A percentile compares a stretch with the other conserved stretches of the same genome.
These are phyloP conservation scores for Reutealis trisperma DNA, from an alignment of 345 rosid genomes.

Conservation along the genomic window DNA sequence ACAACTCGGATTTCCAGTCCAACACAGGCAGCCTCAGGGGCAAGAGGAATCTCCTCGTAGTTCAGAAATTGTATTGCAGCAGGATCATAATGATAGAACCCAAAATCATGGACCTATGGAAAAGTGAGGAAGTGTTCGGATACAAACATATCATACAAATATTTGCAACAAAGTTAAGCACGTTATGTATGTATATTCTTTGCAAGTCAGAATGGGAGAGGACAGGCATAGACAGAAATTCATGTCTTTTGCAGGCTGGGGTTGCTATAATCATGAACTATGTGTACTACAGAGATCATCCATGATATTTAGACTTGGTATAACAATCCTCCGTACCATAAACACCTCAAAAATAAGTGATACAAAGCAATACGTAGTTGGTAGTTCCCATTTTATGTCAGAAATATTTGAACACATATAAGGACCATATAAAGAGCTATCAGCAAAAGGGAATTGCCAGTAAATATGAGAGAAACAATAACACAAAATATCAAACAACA, in stretches of 20 bases:
- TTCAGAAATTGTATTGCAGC: conserved; percentile 64
- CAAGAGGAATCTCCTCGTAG: conserved; percentile 97
- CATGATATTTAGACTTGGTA: neutral
- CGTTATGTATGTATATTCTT: neutral
- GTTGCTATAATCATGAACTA: neutral
- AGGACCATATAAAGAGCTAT: neutral
- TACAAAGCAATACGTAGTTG: neutral
- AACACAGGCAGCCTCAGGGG: conserved; percentile 89
- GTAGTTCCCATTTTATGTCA: neutral
- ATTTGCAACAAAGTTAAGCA: neutral
- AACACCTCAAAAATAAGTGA: neutral
- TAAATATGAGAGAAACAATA: neutral
- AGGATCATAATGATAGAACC: conserved; percentile 90
- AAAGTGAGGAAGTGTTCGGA: neutral
- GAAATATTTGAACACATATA: neutral
- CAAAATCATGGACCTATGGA: conserved; percentile 93
- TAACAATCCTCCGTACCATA: neutral
- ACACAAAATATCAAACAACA: neutral
- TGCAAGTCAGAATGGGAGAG: neutral
- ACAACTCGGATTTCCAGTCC: conserved; percentile 95
- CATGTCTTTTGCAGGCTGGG: neutral
- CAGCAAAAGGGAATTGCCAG: neutral
- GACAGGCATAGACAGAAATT: neutral
- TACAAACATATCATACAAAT: neutral
- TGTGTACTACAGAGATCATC: neutral